Conservation (phyloP, 1,284 basidiomycete genomes). For the Microbotryum lychnidis-dioicae region DNA sequence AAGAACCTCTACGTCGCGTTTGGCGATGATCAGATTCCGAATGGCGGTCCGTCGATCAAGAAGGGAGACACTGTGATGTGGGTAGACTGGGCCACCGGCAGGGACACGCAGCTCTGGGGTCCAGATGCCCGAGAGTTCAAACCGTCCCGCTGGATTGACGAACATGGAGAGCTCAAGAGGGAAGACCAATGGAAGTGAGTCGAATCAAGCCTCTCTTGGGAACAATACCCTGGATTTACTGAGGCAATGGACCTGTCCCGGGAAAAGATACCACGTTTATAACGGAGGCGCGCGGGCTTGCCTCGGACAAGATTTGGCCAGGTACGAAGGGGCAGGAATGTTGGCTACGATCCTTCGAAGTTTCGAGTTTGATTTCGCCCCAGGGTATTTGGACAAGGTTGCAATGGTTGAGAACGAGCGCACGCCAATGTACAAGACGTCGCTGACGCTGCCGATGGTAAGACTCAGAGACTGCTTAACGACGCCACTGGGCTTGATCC, state of each 20-base stretch:
- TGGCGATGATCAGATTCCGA: conserved; percentile 27
- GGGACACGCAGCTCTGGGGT: conserved; percentile 26
- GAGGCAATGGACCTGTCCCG: too few relatives aligned
- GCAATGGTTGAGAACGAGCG: conserved; percentile 12
- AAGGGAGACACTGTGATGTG: conserved; percentile 23
- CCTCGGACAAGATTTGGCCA: conserved; percentile 24
- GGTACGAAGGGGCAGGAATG: conserved; percentile 20
- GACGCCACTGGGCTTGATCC: too few relatives aligned
- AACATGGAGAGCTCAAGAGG: conserved; percentile 14
- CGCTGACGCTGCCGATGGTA: neutral
- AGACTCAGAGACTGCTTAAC: too few relatives aligned
- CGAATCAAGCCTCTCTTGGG: too few relatives aligned
- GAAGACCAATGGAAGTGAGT: conserved; percentile 21
- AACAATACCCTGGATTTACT: too few relatives aligned
- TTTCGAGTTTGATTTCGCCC: conserved; percentile 29
- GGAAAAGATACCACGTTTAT: too few relatives aligned
- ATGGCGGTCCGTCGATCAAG: conserved; percentile 27
- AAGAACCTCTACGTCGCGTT: conserved; percentile 18
- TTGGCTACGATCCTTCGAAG: conserved; percentile 16
- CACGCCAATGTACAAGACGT: conserved; percentile 10
- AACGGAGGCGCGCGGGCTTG: too few relatives aligned
- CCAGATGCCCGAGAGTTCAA: conserved; percentile 26
- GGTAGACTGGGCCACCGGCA: conserved; percentile 27
- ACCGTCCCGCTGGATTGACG: conserved; percentile 31
- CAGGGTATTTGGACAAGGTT: conserved; percentile 15